Percentiles rank a stretch among this genome's conserved stretches.
phyloP scores from a whole-genome alignment of 805 yeast species.

The Nematodospora valgi region DNA sequence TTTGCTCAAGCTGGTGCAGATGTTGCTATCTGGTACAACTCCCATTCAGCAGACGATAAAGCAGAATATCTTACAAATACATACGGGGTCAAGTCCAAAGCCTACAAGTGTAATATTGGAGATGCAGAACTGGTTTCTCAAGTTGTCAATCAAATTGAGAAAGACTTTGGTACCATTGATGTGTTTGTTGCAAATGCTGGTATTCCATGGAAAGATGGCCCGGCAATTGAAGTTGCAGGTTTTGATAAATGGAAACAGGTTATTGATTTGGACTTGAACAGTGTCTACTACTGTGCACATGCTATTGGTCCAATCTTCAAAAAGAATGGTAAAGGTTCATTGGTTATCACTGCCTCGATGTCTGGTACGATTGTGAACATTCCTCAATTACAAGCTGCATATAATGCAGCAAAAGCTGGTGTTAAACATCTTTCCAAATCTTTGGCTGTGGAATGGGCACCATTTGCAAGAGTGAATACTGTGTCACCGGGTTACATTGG shows the following conservation, averaged over 20 bases:
- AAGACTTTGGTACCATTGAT: slow-evolving; percentile 36
- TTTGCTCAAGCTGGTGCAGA: slow-evolving; percentile 37
- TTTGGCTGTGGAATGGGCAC: slow-evolving; percentile 40
- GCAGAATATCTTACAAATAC: slow-evolving; percentile 32
- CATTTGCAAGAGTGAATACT: slow-evolving; percentile 38
- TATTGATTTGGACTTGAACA: slow-evolving; percentile 72
- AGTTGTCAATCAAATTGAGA: slow-evolving; percentile 28
- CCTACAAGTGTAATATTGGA: slow-evolving; percentile 43
- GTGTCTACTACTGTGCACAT: slow-evolving; percentile 78
- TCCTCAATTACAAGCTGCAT: slow-evolving; percentile 61
- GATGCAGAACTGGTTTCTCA: slow-evolving; percentile 32
- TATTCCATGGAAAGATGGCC: slow-evolving; percentile 45
- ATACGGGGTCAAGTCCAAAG: slow-evolving; percentile 60
- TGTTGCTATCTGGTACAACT: slow-evolving; percentile 41
- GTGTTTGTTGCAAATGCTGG: slow-evolving; percentile 47
- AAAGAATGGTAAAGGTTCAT: slow-evolving; percentile 70
- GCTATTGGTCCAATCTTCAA: slow-evolving; percentile 69
- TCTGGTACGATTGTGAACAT: slow-evolving; percentile 85
- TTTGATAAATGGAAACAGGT: slow-evolving; percentile 66
- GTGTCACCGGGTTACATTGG: slow-evolving; percentile 34
- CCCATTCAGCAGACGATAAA: slow-evolving; percentile 39
- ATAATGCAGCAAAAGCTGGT: slow-evolving; percentile 42
- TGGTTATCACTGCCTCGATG: slow-evolving; percentile 85
- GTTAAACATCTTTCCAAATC: slow-evolving; percentile 34
- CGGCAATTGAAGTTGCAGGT: slow-evolving; percentile 36